Percentiles rank a stretch among this genome's conserved stretches.
Conservation (phyloP, 495 filamentous ascomycete species). For the Parathielavia hyrcaniae region DNA sequence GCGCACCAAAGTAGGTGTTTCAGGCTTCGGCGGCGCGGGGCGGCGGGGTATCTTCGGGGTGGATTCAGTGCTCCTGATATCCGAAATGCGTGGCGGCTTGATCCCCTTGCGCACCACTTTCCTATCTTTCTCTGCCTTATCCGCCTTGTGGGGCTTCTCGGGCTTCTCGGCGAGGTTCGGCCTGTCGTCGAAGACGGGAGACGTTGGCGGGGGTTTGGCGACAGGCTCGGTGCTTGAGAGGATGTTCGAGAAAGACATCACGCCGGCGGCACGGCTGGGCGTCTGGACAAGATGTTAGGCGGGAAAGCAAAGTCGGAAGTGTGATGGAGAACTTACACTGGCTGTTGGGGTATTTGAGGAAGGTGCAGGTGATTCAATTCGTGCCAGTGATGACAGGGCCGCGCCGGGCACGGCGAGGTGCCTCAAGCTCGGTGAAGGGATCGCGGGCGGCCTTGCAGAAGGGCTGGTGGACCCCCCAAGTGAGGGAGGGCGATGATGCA, state of each 20-base stretch:
- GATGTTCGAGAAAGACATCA: conserved; percentile 90
- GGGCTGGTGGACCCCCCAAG: conserved; percentile 49
- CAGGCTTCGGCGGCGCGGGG: conserved; percentile 38
- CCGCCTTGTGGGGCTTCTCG: conserved; percentile 19
- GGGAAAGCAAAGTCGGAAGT: conserved; percentile 10
- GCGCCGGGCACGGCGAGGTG: conserved; percentile 41
- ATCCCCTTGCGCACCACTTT: conserved; percentile 38
- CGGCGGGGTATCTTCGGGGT: conserved; percentile 39
- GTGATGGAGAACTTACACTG: conserved; percentile 33
- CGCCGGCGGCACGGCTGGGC: conserved; percentile 62
- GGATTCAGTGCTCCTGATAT: conserved; percentile 34
- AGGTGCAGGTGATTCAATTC: conserved; percentile 40
- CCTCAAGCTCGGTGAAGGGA: conserved; percentile 44
- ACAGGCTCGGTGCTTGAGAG: conserved; percentile 66
- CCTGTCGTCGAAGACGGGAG: conserved; percentile 29
- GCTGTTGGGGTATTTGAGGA: conserved; percentile 30
- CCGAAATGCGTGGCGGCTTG: conserved; percentile 38
- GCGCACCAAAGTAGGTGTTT: conserved; percentile 40
- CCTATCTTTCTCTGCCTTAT: conserved; percentile 28
- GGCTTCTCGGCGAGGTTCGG: conserved; percentile 25
- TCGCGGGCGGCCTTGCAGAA: conserved; percentile 47
- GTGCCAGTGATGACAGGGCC: conserved; percentile 36
- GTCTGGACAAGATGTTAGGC: conserved; percentile 40
- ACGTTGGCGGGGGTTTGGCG: conserved; percentile 43
- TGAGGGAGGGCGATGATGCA: conserved; percentile 50